Conservation (phyloP, 2,329 filamentous ascomycete species). For the Xylariaceae sp. region DNA sequence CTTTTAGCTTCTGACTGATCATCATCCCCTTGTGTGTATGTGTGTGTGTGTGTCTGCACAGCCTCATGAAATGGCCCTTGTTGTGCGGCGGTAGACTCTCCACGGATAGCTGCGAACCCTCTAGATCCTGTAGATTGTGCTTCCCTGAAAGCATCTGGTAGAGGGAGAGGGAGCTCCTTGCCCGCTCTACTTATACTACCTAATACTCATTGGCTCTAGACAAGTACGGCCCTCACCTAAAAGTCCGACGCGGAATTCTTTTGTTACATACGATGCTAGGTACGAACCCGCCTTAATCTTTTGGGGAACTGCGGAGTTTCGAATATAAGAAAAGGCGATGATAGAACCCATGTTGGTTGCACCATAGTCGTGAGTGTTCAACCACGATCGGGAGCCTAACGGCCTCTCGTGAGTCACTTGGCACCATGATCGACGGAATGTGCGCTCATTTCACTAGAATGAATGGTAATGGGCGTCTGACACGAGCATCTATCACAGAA, state of each 20-base stretch:
- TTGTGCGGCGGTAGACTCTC: not conserved
- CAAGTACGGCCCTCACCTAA: too few species aligned
- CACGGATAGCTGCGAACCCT: not conserved
- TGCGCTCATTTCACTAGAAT: too few species aligned
- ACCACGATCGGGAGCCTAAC: not conserved
- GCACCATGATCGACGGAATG: not conserved
- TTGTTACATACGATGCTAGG: not conserved
- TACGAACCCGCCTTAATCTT: not conserved
- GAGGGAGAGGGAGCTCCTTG: not conserved
- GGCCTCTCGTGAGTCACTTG: not conserved
- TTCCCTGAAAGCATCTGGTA: not conserved
- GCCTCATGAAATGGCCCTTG: not conserved
- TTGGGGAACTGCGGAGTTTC: not conserved
- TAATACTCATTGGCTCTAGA: not conserved
- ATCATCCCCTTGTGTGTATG: not conserved
- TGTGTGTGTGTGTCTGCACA: not conserved
- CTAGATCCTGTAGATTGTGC: not conserved
- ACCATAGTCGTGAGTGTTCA: not conserved
- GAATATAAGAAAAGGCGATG: not conserved
- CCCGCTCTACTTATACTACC: too few species aligned
- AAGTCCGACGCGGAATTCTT: not conserved
- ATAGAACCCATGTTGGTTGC: not conserved
- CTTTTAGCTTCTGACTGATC: not conserved
- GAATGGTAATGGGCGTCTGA: too few species aligned
- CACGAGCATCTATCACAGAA: too few species aligned